Conservation (phyloP, 2,329 filamentous ascomycete species). For the Trichoderma polysporum region DNA sequence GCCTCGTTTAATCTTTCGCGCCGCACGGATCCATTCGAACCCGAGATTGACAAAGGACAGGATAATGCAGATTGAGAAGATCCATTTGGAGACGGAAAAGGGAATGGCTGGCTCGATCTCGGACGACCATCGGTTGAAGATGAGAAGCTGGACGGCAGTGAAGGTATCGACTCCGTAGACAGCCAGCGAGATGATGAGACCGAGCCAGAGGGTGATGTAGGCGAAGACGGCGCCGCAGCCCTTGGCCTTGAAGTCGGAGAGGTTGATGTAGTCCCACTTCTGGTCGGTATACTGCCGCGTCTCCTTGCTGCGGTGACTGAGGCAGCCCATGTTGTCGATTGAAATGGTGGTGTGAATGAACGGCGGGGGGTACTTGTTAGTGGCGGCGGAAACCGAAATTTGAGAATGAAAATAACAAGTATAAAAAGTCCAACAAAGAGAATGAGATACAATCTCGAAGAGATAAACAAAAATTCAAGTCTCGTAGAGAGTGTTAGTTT, state of each 20-base stretch:
- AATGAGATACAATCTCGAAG: background rate
- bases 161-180: slow-evolving; percentile 92
- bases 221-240: slow-evolving; percentile 76
- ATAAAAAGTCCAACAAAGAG: slow-evolving; percentile 20
- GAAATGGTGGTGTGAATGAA: slow-evolving; percentile 14
- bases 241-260: slow-evolving; percentile 77
- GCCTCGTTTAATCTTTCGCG: slow-evolving; percentile 77
- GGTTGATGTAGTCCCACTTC: slow-evolving; percentile 87
- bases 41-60: slow-evolving; percentile 79
- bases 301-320: slow-evolving; percentile 60
- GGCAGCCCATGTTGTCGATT: slow-evolving; percentile 60
- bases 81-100: slow-evolving; percentile 83
- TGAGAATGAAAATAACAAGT: background rate
- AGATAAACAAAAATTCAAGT: background rate
- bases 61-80: slow-evolving; percentile 91
- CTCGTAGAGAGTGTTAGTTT: slow-evolving; percentile 15
- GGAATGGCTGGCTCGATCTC: slow-evolving; percentile 76
- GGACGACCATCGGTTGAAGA: slow-evolving; percentile 85
- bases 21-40: slow-evolving; percentile 77
- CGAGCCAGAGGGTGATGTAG: slow-evolving; percentile 82
- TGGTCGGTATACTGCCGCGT: slow-evolving; percentile 74
- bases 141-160: slow-evolving; percentile 86
- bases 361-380: background rate
- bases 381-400: background rate
- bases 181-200: slow-evolving; percentile 73